Percentiles rank a stretch among this genome's conserved stretches.
phyloP scores from a whole-genome alignment of 1,139 yeast genomes.

The Martiniozyma asiatica region DNA sequence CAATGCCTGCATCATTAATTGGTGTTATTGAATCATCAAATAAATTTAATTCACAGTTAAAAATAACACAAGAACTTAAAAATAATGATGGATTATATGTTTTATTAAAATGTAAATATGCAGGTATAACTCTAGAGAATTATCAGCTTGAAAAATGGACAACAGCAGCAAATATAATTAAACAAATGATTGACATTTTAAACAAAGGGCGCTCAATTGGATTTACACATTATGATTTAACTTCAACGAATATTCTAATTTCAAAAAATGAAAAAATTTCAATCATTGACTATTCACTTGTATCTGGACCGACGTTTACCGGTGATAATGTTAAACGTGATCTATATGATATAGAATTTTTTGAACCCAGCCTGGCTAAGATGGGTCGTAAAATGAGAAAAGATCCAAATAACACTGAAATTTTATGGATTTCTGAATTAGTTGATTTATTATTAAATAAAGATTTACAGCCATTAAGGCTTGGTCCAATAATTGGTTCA shows the following conservation, averaged over 20 bases:
- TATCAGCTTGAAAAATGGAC: not conserved
- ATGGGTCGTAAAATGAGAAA: too few relatives aligned
- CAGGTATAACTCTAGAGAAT: not conserved
- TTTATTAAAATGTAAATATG: not conserved
- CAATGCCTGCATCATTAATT: not conserved
- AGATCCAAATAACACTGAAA: too few relatives aligned
- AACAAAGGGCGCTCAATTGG: not conserved
- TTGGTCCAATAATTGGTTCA: too few relatives aligned
- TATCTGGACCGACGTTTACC: not conserved
- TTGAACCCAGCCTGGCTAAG: too few relatives aligned
- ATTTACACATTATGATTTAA: not conserved
- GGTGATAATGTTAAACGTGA: not conserved
- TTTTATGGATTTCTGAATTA: too few relatives aligned
- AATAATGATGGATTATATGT: not conserved
- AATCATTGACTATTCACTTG: not conserved
- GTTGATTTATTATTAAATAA: too few relatives aligned
- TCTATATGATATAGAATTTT: conserved; percentile 1
- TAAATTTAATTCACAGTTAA: not conserved
- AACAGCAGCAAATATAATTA: not conserved
- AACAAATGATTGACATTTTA: not conserved
- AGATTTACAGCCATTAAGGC: too few relatives aligned
- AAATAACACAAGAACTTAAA: too few relatives aligned
- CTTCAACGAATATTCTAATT: not conserved
- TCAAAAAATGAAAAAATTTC: not conserved
- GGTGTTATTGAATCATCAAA: not conserved